Evolutionary conservation across 345 rosid genomes (phyloP), one percentile per base, ranked within the genome.

Genomic region (Rhodamnia argentea): DNA sequence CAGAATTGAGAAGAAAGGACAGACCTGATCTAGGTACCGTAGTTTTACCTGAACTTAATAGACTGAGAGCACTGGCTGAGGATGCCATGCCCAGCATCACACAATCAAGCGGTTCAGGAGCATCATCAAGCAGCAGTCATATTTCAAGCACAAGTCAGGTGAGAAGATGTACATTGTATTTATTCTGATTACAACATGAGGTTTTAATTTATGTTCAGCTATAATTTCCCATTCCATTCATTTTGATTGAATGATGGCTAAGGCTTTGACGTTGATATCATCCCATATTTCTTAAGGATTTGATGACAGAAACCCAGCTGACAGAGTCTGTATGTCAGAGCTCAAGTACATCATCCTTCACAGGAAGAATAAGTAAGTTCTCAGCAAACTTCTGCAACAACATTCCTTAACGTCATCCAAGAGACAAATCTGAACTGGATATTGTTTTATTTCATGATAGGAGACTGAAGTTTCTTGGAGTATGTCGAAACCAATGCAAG

Each of bases 1-100:
- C 98, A 11, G 96, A 97, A 75, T 83, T 94, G 89, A 91, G 99
- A 88, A 88, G 92, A 52, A 97, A 91, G 90, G 99, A 97, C 89
- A 93, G 99, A 87, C 99, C 99, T 22, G 96, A 97, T 88, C 95
- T 97, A 3, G 93, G 93, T 58, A 87, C 52, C 14, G 92, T 64
- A 10, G 75, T 97, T 52, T 86, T 97, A 85, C 99, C 98, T 37
- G 96, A 91, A 90, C 98, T 96, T 55, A 88, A 96, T 83, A 91
- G 92, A 87, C 86, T 95, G 88, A 94, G 94, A 86, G 88, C 20
- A 37, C 93, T 95, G 55, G 99, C 94, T 2, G 98, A 92, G 74
- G 93, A 87, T 52, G 89, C 82, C 57, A 92, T 88, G 92, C 88
- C 93, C 52, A 81, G 76, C 32, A n/a, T 83, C 64, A 82, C 82